Evolutionary conservation across 2,329 filamentous ascomycete species (phyloP).

Genomic region (Claviceps citrina): DNA sequence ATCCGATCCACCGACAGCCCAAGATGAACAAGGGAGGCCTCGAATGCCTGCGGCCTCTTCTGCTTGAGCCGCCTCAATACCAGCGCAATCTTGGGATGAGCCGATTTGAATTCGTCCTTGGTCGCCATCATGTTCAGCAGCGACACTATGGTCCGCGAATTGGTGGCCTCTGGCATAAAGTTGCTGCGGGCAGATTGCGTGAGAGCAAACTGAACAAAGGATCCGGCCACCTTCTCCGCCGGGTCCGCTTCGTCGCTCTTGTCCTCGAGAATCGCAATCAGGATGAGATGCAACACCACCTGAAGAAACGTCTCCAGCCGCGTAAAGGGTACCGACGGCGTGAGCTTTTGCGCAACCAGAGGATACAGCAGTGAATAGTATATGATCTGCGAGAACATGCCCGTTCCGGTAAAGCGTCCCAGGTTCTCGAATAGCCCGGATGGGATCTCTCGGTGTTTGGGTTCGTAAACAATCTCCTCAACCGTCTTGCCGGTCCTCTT

Average conservation of each 20-base stretch:
- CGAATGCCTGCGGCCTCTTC: constrained; percentile 60
- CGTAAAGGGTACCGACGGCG: constrained; percentile 62
- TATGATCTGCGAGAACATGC: constrained; percentile 78
- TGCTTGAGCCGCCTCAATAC: constrained; percentile 76
- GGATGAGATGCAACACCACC: constrained; percentile 71
- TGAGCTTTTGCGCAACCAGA: constrained; percentile 50
- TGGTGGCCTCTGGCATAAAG: constrained; percentile 40
- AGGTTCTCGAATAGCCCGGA: constrained; percentile 65
- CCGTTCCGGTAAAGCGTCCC: constrained; percentile 64
- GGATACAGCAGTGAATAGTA: constrained; percentile 79
- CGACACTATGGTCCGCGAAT: constrained; percentile 46
- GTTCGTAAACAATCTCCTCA: constrained; percentile 83
- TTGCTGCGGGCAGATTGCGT: constrained; percentile 46
- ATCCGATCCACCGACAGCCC: constrained; percentile 62
- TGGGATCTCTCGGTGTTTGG: constrained; percentile 59
- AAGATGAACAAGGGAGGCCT: constrained; percentile 46
- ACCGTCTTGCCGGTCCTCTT: constrained; percentile 69
- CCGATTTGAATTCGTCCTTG: constrained; percentile 65
- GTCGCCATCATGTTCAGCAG: constrained; percentile 45
- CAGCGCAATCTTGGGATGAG: constrained; percentile 68
- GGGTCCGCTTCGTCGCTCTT: constrained; percentile 39
- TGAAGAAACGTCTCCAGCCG: constrained; percentile 85
- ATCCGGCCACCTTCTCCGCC: constrained; percentile 33
- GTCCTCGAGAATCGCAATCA: constrained; percentile 79
- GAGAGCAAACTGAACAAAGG: constrained; percentile 60